Evolutionary conservation across 2,329 filamentous ascomycete genomes (phyloP).

Genomic region (Drechslera avenae): DNA sequence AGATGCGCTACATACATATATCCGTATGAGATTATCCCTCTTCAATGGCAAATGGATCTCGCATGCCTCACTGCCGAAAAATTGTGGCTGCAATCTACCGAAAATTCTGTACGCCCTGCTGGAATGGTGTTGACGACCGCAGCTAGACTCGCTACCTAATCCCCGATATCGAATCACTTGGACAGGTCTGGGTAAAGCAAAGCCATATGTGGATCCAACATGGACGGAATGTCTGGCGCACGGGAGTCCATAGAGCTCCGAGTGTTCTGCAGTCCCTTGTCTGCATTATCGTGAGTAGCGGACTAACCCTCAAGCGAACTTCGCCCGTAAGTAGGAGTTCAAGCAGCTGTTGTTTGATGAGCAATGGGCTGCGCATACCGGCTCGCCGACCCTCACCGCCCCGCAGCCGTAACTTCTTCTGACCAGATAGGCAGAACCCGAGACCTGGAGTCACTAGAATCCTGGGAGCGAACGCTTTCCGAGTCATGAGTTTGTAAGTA

Average conservation of each 20-base stretch:
- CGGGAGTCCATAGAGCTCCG: background rate
- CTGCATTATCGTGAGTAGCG: background rate
- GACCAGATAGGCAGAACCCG: too few relatives aligned
- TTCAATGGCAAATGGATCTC: background rate
- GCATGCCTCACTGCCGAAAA: slow-evolving; percentile 7
- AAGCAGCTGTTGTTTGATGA: background rate
- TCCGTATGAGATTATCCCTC: background rate
- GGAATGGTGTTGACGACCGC: slow-evolving; percentile 3
- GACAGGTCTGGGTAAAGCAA: background rate
- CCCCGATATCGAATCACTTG: too few relatives aligned
- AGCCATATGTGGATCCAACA: background rate
- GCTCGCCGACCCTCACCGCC: too few relatives aligned
- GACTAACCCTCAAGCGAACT: background rate
- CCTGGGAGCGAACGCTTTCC: too few relatives aligned
- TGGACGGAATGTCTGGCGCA: background rate
- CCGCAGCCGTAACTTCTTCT: too few relatives aligned
- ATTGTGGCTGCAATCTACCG: slow-evolving; percentile 2
- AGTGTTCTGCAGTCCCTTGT: too few relatives aligned
- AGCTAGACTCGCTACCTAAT: background rate
- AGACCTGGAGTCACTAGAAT: too few relatives aligned
- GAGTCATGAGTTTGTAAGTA: too few relatives aligned
- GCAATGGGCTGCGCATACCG: background rate
- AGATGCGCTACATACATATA: too few relatives aligned
- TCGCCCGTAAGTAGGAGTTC: background rate
- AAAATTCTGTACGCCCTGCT: background rate